Evolutionary conservation across 1,284 basidiomycete genomes (phyloP), one percentile per base, ranked within the genome.

Genomic region (Tilletia indica): DNA sequence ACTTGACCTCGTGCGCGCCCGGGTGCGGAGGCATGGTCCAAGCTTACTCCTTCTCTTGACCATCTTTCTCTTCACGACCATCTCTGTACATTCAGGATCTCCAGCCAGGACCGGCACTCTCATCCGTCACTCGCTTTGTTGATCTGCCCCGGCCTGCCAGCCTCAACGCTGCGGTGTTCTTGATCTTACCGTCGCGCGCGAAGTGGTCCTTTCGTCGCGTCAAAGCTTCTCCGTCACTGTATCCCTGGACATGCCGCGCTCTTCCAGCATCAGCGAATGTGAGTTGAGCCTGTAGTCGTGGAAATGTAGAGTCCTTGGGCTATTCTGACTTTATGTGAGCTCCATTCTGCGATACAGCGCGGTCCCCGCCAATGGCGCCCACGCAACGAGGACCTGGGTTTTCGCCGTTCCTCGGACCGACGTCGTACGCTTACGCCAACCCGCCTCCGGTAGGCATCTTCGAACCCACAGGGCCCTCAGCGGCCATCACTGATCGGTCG

Each of bases 401-500:
- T 34, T 64, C 61, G 34, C 61, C 61, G 9, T 64, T 36, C 61
- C 38, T 64, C n/a, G 61, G 34, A 39, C 61, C 61, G 8, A 38
- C 38, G 16, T 34, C 61, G 31, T 64, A 38, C 16, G 61, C 61
- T 0, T 64, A 64, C 36, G 61, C 61, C 14, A 34, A 64, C 36
- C 31, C 61, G 12, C 61, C 61, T 39, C 61, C 61, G 14, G 36
- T 64, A 21, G 61, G 61, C 34, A n/a, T 64, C 31, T 64, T 64
- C 38, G 61, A 64, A 38, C 61, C 61, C 16, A 64, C 61, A 3
- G 61, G 61, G 1, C 61, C 61, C 19, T 64, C 61, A 38, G 61
- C 61, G 19, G 61, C 61, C 4, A 64, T 64, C 61, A 64, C 61
- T 14, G 61, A 64, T 39, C 61, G 61, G 14, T 64, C 61, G 16